Conservation (phyloP, 192 early-diverging fungal species). For the Backusella parvicylindrica region DNA sequence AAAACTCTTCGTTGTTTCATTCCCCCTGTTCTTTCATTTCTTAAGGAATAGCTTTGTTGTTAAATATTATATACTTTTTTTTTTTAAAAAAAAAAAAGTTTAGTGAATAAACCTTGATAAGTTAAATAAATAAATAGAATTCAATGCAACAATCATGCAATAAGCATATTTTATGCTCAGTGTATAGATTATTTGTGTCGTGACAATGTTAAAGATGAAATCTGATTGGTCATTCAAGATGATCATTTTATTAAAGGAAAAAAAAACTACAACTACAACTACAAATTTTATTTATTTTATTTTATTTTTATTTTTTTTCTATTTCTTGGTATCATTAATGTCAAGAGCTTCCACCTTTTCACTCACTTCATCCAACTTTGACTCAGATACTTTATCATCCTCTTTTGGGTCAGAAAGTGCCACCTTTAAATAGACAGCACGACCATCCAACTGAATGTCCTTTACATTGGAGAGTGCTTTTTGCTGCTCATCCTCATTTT, state of each 20-base stretch:
- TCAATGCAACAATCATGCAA: neutral
- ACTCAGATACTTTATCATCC: too few species aligned
- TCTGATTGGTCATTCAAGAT: neutral
- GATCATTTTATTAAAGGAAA: neutral
- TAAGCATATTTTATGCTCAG: neutral
- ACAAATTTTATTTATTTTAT: neutral
- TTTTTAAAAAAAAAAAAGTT: too few species aligned
- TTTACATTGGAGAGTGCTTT: conserved; percentile 64
- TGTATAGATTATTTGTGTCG: neutral
- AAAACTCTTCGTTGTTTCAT: too few species aligned
- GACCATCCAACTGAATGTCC: conserved; percentile 60
- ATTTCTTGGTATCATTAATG: conserved; percentile 8
- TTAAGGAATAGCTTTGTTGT: neutral
- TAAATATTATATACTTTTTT: neutral
- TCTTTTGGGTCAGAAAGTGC: conserved; percentile 48
- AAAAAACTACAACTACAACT: too few species aligned
- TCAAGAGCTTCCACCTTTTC: conserved; percentile 4
- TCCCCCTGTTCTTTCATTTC: neutral
- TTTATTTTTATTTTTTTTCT: neutral
- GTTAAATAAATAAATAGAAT: too few species aligned
- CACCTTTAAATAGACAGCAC: conserved; percentile 62
- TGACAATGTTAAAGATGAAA: too few species aligned
- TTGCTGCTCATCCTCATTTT: conserved; percentile 71
- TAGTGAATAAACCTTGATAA: too few species aligned
- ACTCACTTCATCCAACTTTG: neutral